Base-by-base conservation (phyloP, 306 rosid species). In the Malus asiatica region DNA sequence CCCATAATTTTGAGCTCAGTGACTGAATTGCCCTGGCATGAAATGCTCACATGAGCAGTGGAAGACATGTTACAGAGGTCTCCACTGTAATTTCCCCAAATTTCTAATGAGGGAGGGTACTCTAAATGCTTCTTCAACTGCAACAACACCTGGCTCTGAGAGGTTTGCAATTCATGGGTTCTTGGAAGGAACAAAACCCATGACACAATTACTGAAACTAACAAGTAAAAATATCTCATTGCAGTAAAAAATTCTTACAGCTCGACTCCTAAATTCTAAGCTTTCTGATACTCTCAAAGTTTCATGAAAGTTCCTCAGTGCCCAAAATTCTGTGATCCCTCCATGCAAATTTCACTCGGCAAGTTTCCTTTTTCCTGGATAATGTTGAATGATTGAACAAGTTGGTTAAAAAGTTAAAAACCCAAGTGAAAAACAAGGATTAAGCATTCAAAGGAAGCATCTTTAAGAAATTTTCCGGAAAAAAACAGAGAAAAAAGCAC, bases 1-100 rank as follows among this genome's bases (percentile, higher is more conserved):
- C 98, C 98, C 87, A 80, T 85, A 32, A 94, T 83, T 81, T 88
- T 86, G 73, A 94, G 96, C 82, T 88, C 96, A 27, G 85, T 87
- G 42, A 94, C 80, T 33, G 84, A 84, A 81, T 80, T 83, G 7
- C 35, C 85, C 85, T 86, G 84, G 82, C 98, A 94, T 77, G 84
- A 81, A 27, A 91, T 77, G 72, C 88, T 87, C 74, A 83, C 8
- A 13, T 80, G 82, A 51, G 71, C 69, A 68, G 93, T 82, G 67
- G 86, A 65, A 83, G 95, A 70, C 71, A 89, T 8, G 78, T 14
- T 68, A 71, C 98, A 94, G 22, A 89, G 73, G 82, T 91, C 90
- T 16, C 73, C 84, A 71, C 61, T 0, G 84, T 81, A 86, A 84
- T 76, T 85, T 75, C 80, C 83, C 89, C 83, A 86, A 20, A 68